Evolutionary conservation across 129 eudicot species (phyloP).

Genomic region (Artemisia tridentata): DNA sequence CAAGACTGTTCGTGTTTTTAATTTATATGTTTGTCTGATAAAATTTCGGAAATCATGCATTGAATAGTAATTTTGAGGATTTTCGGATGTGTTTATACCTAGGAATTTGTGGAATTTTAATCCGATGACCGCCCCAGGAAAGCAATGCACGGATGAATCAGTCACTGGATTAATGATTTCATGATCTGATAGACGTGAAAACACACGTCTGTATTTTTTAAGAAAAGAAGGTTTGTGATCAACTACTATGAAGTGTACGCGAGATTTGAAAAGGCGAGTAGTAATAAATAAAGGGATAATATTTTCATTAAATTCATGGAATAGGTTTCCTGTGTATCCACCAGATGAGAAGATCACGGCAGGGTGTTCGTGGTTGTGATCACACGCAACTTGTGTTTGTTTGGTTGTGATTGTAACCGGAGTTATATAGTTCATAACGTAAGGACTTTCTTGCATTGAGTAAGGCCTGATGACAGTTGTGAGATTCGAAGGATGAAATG

Average conservation of each 20-base stretch:
- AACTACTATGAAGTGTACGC: conserved; percentile 41
- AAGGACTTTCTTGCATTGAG: conserved; percentile 42
- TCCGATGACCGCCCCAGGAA: conserved; percentile 50
- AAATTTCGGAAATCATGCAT: conserved; percentile 49
- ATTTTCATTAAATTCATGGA: conserved; percentile 69
- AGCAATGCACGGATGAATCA: conserved; percentile 44
- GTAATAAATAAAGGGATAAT: conserved; percentile 59
- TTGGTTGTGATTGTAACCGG: conserved; percentile 31
- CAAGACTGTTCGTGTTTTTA: conserved; percentile 27
- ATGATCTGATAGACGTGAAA: conserved; percentile 38
- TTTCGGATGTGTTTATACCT: conserved; percentile 37
- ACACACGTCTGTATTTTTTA: conserved; percentile 34
- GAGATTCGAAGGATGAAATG: neutral
- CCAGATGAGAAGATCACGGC: conserved; percentile 62
- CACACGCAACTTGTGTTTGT: conserved; percentile 31
- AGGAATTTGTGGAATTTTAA: conserved; percentile 45
- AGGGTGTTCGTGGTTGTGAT: conserved; percentile 45
- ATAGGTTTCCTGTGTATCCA: conserved; percentile 57
- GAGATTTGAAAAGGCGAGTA: conserved; percentile 42
- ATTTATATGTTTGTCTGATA: conserved; percentile 38
- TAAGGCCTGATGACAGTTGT: conserved; percentile 38
- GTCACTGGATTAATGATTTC: conserved; percentile 36
- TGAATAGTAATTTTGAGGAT: conserved; percentile 40
- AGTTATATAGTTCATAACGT: conserved; percentile 38
- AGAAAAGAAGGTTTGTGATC: conserved; percentile 45